Evolutionary conservation across 2,329 filamentous ascomycete species (phyloP).

Genomic region (Nemania diffusa): DNA sequence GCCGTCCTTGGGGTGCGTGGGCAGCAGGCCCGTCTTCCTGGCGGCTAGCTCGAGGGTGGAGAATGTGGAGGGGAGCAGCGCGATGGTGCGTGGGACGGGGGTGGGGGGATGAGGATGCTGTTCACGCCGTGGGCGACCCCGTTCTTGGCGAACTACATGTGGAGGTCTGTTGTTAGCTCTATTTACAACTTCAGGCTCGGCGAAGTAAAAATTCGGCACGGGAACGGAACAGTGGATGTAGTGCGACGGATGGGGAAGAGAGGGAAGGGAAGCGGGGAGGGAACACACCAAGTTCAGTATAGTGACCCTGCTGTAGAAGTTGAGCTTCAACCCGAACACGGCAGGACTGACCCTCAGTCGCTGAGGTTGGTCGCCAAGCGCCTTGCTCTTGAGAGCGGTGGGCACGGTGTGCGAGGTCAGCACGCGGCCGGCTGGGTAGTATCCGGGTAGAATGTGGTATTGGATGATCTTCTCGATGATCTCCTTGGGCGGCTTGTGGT

Average conservation of each 20-base stretch:
- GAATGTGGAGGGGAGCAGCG: conserved; percentile 79
- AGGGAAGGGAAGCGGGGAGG: not conserved
- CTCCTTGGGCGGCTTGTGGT: conserved; percentile 74
- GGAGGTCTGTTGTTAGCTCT: conserved; percentile 12
- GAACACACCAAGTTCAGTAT: conserved; percentile 73
- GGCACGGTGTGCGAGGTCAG: conserved; percentile 78
- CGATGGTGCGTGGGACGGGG: conserved; percentile 60
- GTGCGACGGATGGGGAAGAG: not conserved
- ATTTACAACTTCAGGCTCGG: not conserved
- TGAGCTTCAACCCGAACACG: conserved; percentile 72
- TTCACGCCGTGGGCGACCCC: conserved; percentile 84
- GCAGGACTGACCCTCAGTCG: conserved; percentile 75
- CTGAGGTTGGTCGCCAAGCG: conserved; percentile 74
- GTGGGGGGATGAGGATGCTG: conserved; percentile 79
- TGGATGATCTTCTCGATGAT: conserved; percentile 73
- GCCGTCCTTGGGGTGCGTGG: conserved; percentile 26
- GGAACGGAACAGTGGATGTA: not conserved
- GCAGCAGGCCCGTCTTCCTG: conserved; percentile 75
- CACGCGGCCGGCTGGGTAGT: conserved; percentile 74
- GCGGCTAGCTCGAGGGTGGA: conserved; percentile 81
- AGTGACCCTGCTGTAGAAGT: conserved; percentile 79
- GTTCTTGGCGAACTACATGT: conserved; percentile 72
- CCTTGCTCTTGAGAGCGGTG: conserved; percentile 68
- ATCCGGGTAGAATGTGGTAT: conserved; percentile 79
- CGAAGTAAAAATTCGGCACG: not conserved